Evolutionary conservation across 192 early-diverging fungal species (phyloP), one percentile per base, ranked within the genome.

Genomic region (Spizellomyces sp.): DNA sequence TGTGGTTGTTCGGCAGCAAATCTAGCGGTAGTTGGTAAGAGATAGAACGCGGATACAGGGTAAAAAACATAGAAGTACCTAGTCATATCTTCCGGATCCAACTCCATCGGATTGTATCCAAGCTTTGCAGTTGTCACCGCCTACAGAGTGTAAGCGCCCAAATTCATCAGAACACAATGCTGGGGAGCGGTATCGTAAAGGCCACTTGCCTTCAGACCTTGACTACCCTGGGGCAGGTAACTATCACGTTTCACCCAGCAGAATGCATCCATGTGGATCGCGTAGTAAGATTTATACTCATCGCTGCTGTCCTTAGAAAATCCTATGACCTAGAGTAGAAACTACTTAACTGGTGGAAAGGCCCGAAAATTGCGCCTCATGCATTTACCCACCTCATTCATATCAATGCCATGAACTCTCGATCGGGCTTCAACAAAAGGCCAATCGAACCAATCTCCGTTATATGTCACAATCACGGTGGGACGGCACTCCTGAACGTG

Each of bases 371-470:
- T 36, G 27, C 21, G 41, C 45, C 5, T 62, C 4, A 61, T 27
- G 2, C 10, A 64, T 36, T 6, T 36, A 8, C 45, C 9, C 9
- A 91, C 90, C 75, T 86, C 77, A 63, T 89, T 84, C 90, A 99
- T 91, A 58, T 93, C 88, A 46, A 98, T 87, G 14, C 94, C 94
- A 79, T 96, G 86, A 42, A 84, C 77, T 22, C 77, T 79, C 10
- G 98, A 90, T 54, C 98, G 76, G 21, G 90, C 84, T 54, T 98
- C 95, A 9, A 99, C 83, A 81, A 96, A 99, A 0, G 95, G 95
- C 95, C 94, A 98, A 87, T 99, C 98, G 83, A 99, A 99, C 76
- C 87, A 93, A 71, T 99, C 98, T 69, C 98, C 98, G 90, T 99
- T 99, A 75, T 99, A 99, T 5, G 98, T 96, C 3, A 92, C 95